phyloP scores from a whole-genome alignment of 805 yeast species.

The Candida qinlingensis region DNA sequence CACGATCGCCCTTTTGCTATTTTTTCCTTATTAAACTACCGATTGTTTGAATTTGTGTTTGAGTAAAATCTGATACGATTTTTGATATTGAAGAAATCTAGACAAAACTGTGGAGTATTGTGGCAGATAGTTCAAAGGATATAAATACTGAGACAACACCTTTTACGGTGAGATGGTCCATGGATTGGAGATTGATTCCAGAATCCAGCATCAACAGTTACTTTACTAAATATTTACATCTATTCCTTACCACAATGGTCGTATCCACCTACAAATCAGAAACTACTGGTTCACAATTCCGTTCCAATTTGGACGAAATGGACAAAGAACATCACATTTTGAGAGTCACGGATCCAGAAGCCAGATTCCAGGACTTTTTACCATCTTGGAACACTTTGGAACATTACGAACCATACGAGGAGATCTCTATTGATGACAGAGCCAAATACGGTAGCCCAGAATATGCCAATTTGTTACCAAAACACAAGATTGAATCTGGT shows the following conservation, averaged over 20 bases:
- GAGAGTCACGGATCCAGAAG: conserved; percentile 10
- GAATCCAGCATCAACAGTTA: too few relatives aligned
- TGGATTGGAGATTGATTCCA: too few relatives aligned
- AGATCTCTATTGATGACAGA: conserved; percentile 3
- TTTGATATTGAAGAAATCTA: not conserved
- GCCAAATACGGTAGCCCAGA: conserved; percentile 18
- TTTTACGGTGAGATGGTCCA: too few relatives aligned
- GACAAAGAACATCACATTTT: conserved; percentile 2
- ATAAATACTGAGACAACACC: not conserved
- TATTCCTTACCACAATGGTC: not conserved
- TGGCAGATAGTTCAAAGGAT: not conserved
- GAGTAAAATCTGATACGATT: not conserved
- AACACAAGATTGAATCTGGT: conserved; percentile 5
- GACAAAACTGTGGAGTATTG: conserved; percentile 3
- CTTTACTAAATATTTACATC: too few relatives aligned
- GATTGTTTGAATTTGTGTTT: too few relatives aligned
- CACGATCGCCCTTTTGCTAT: not conserved
- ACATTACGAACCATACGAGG: conserved; percentile 16
- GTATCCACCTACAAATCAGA: conserved; percentile 10
- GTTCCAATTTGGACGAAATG: conserved; percentile 1
- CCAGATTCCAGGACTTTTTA: conserved; percentile 26
- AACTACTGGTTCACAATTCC: conserved; percentile 12
- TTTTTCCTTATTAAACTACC: too few relatives aligned
- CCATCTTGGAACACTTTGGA: conserved; percentile 26
- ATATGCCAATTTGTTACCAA: conserved; percentile 23